phyloP scores from a whole-genome alignment of 306 rosid species.

The Sicyos edulis region DNA sequence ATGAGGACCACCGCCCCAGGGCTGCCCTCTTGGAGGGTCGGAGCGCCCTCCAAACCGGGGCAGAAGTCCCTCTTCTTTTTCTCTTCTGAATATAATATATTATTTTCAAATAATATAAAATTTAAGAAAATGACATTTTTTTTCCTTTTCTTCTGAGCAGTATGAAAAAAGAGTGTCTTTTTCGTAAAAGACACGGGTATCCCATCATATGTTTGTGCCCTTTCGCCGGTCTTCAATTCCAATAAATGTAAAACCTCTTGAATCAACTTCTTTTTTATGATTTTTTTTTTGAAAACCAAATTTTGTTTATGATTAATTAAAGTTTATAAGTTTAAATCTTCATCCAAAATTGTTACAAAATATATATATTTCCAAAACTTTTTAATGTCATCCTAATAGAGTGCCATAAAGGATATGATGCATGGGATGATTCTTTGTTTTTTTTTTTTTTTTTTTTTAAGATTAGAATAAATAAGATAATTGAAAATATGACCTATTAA shows the following conservation, averaged over 20 bases:
- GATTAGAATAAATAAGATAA: too few species aligned
- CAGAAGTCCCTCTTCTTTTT: constrained; percentile 9
- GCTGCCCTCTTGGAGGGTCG: constrained; percentile 4
- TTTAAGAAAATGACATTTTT: neutral
- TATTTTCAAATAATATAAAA: neutral
- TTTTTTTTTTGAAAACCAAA: too few species aligned
- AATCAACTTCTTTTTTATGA: too few species aligned
- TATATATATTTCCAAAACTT: too few species aligned
- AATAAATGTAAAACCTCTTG: neutral
- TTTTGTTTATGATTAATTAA: too few species aligned
- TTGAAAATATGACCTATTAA: too few species aligned
- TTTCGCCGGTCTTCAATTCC: neutral
- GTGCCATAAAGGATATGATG: too few species aligned
- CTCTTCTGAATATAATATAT: neutral
- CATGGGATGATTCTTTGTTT: neutral
- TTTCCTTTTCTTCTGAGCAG: neutral
- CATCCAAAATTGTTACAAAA: too few species aligned
- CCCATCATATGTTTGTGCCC: constrained; percentile 7
- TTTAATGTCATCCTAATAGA: too few species aligned
- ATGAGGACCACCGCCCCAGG: constrained; percentile 17
- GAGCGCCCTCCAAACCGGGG: constrained; percentile 21
- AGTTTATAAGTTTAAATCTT: too few species aligned
- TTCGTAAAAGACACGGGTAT: constrained; percentile 6
- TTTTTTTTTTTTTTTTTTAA: too few species aligned
- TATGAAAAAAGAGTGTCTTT: neutral